Evolutionary conservation across 1,284 basidiomycete species (phyloP), one percentile per base, ranked within the genome.

Genomic region (Afroboletus lepidellus): DNA sequence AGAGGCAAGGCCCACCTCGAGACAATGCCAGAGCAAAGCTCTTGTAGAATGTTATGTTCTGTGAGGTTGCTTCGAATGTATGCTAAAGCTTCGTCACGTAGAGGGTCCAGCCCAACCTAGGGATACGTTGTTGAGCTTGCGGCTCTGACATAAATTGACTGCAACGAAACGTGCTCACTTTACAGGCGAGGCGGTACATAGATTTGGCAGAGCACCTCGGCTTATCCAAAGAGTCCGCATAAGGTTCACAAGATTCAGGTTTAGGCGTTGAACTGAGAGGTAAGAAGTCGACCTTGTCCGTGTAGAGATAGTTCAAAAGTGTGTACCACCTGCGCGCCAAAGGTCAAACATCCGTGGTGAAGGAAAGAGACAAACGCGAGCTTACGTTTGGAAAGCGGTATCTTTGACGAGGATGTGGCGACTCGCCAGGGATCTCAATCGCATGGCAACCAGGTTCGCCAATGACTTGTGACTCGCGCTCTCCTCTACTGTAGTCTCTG

Each of bases 361-460:
- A 12, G 13, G 3, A 15, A 4, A 0, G 38, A 4, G n/a, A 5
- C 3, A 2, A 13, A 7, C 1, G 12, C 2, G 5, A 30, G 8
- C 57, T 41, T 29, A 68, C 64, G 64, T 69, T 46, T 50, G 55
- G 24, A 69, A 69, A 0, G 67, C 64, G 2, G 62, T 69, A 37
- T 69, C 67, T 27, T 56, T 69, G 20, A 69, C 48, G 11, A 68
- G 51, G 4, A 66, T 16, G 23, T 62, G 64, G n/a, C 58, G 62
- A 30, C 50, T 56, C n/a, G 48, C 52, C 44, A 57, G 37, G 37
- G 42, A 36, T 18, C 56, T 48, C 15, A 55, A 20, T 9, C 51
- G 48, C 34, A 44, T n/a, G n/a, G 61, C 33, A 0, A 16, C n/a
- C 0, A 38, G 30, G 23, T 20, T 53, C 0, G 0, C 8, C 9